Percentiles rank a stretch among this genome's conserved stretches.
These are phyloP conservation scores for Maudiozyma serrabonitensis DNA, from an alignment of 805 yeast genomes.

Conservation along the genomic window DNA sequence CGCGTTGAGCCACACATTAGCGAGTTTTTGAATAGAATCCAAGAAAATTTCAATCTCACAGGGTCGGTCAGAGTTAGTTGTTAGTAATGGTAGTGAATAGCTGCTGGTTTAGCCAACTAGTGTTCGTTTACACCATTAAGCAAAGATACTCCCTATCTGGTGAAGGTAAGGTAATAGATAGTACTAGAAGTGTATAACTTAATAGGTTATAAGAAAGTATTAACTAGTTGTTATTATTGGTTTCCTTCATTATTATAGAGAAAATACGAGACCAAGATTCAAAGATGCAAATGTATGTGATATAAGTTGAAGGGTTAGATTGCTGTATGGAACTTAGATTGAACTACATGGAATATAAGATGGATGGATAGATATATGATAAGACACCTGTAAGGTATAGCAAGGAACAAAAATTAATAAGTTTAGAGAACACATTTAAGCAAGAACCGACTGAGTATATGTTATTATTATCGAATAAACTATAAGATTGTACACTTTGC, in stretches of 20 bases:
- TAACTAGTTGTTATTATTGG: background rate
- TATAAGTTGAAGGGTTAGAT: background rate
- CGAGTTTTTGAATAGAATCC: too few relatives aligned
- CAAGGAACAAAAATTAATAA: too few relatives aligned
- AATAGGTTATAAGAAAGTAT: background rate
- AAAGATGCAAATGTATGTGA: slow-evolving; percentile 40
- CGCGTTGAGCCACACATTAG: too few relatives aligned
- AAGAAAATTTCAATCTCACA: too few relatives aligned
- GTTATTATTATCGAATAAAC: too few relatives aligned
- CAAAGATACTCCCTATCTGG: too few relatives aligned
- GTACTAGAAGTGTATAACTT: background rate
- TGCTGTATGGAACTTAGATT: background rate
- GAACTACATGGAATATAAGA: background rate
- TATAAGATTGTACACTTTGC: too few relatives aligned
- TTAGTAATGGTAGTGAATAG: slow-evolving; percentile 7
- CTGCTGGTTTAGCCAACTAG: background rate
- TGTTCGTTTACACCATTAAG: slow-evolving; percentile 1
- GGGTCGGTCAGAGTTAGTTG: slow-evolving; percentile 16
- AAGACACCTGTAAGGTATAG: too few relatives aligned
- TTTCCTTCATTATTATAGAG: background rate
- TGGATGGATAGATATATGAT: too few relatives aligned
- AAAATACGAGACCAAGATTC: slow-evolving; percentile 22
- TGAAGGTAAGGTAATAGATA: background rate
- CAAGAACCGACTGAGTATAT: too few relatives aligned
- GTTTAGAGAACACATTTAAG: too few relatives aligned